These are phyloP conservation scores for Crepidotus variabilis DNA, from an alignment of 768 basidiomycete genomes.

Conservation along the genomic window DNA sequence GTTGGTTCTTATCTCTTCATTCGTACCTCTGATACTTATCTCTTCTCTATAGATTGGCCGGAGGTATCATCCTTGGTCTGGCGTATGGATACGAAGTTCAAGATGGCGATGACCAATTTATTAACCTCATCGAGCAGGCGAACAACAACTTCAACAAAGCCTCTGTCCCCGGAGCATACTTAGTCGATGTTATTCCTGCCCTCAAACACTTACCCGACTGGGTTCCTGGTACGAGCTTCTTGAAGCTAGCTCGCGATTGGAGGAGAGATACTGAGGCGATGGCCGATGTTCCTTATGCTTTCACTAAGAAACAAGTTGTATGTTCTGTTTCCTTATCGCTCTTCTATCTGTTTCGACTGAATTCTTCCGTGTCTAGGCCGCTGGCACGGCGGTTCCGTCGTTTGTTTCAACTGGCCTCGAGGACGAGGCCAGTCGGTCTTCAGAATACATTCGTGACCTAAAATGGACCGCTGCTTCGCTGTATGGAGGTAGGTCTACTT, in stretches of 20 bases:
- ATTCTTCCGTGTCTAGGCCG: slow-evolving; percentile 25
- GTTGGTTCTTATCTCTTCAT: slow-evolving; percentile 20
- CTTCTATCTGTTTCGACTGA: not conserved
- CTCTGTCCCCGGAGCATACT: slow-evolving; percentile 43
- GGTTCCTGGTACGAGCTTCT: slow-evolving; percentile 55
- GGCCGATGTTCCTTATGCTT: slow-evolving; percentile 40
- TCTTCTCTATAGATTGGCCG: slow-evolving; percentile 38
- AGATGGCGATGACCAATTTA: slow-evolving; percentile 47
- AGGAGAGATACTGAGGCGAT: slow-evolving; percentile 33
- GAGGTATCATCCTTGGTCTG: slow-evolving; percentile 49
- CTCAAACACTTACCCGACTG: slow-evolving; percentile 50
- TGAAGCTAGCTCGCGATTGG: slow-evolving; percentile 40
- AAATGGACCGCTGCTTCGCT: slow-evolving; percentile 42
- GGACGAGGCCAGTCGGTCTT: slow-evolving; percentile 26
- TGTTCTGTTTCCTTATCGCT: too few relatives aligned
- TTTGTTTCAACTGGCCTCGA: slow-evolving; percentile 41
- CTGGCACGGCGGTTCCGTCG: slow-evolving; percentile 37
- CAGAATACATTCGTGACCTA: slow-evolving; percentile 33
- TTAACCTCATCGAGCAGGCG: slow-evolving; percentile 47
- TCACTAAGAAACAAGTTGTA: slow-evolving; percentile 46
- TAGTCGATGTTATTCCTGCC: slow-evolving; percentile 38
- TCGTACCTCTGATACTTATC: slow-evolving; percentile 1
- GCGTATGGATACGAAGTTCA: slow-evolving; percentile 56
- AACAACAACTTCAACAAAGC: slow-evolving; percentile 49
- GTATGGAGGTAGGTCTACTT: slow-evolving; percentile 33